phyloP scores from a whole-genome alignment of 164 flowering plant genomes.

The Santalum album region DNA sequence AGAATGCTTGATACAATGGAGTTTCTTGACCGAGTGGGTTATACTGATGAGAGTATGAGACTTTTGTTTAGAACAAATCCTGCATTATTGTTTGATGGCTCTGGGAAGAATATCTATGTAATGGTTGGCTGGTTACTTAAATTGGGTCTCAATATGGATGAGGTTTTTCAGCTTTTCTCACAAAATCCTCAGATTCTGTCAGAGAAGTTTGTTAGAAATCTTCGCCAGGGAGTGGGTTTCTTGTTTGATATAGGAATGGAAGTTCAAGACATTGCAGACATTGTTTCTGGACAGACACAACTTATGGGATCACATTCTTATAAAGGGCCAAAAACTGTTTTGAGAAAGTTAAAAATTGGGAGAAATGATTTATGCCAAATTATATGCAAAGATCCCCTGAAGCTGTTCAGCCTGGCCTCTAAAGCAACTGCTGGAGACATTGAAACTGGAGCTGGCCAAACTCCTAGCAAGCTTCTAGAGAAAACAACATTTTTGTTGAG shows the following conservation, averaged over 20 bases:
- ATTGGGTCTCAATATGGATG: constrained; percentile 34
- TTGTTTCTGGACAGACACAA: constrained; percentile 20
- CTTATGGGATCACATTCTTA: constrained; percentile 25
- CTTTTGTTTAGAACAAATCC: constrained; percentile 27
- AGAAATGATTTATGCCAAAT: constrained; percentile 21
- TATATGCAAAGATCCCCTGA: constrained; percentile 30
- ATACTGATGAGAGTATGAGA: constrained; percentile 22
- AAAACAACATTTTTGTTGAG: constrained; percentile 24
- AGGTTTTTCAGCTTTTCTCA: constrained; percentile 20
- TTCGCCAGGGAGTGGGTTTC: constrained; percentile 24
- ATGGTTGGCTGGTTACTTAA: constrained; percentile 38
- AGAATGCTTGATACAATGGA: constrained; percentile 28
- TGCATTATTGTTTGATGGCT: constrained; percentile 39
- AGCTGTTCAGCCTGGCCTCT: constrained; percentile 28
- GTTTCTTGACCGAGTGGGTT: constrained; percentile 47
- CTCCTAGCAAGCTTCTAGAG: constrained; percentile 22
- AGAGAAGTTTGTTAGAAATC: constrained; percentile 19
- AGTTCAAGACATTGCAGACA: constrained; percentile 22
- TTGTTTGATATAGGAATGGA: constrained; percentile 35
- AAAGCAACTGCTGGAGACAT: constrained; percentile 10
- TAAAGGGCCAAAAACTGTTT: constrained; percentile 31
- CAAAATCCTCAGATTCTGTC: constrained; percentile 33
- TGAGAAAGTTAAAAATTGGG: constrained; percentile 24
- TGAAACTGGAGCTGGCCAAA: constrained; percentile 7
- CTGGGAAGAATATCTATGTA: constrained; percentile 41